These are phyloP conservation scores for Suillus clintonianus DNA, from an alignment of 768 basidiomycete genomes.

Conservation along the genomic window DNA sequence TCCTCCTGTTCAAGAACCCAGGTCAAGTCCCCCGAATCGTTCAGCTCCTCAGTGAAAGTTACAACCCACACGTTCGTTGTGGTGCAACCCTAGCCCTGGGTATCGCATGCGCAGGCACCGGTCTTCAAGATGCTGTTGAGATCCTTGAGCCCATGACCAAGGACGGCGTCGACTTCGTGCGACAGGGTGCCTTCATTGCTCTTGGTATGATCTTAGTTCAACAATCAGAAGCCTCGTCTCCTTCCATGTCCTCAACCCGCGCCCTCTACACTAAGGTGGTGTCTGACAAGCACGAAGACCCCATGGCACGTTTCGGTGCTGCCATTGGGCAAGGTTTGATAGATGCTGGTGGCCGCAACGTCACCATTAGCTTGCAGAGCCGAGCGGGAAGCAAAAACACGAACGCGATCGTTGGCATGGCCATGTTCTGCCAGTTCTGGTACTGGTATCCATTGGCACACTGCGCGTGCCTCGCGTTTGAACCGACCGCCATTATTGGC, in stretches of 20 bases:
- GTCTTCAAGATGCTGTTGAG: conserved; percentile 88
- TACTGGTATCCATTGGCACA: conserved; percentile 99
- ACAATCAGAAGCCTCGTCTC: conserved; percentile 88
- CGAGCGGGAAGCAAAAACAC: conserved; percentile 92
- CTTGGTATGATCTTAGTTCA: conserved; percentile 97
- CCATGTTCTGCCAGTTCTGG: conserved; percentile 98
- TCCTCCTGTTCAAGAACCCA: conserved; percentile 96
- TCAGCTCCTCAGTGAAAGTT: conserved; percentile 95
- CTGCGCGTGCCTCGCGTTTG: conserved; percentile 88
- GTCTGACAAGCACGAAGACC: conserved; percentile 96
- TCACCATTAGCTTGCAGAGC: conserved; percentile 91
- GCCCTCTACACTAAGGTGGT: conserved; percentile 89
- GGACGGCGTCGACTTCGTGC: conserved; percentile 97
- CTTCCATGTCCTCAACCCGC: conserved; percentile 78
- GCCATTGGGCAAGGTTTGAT: conserved; percentile 95
- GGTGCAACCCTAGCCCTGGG: conserved; percentile 96
- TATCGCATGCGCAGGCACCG: conserved; percentile 96
- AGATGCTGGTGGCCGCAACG: conserved; percentile 96
- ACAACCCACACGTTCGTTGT: conserved; percentile 97
- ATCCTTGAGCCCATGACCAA: conserved; percentile 98
- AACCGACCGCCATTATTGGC: conserved; percentile 94
- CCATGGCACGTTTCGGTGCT: conserved; percentile 97
- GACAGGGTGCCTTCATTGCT: conserved; percentile 95
- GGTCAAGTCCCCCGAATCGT: conserved; percentile 95
- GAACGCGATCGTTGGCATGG: conserved; percentile 96